Base-by-base conservation (phyloP, 371 early-diverging fungal species). In the Batrachochytrium dendrobatidis region DNA sequence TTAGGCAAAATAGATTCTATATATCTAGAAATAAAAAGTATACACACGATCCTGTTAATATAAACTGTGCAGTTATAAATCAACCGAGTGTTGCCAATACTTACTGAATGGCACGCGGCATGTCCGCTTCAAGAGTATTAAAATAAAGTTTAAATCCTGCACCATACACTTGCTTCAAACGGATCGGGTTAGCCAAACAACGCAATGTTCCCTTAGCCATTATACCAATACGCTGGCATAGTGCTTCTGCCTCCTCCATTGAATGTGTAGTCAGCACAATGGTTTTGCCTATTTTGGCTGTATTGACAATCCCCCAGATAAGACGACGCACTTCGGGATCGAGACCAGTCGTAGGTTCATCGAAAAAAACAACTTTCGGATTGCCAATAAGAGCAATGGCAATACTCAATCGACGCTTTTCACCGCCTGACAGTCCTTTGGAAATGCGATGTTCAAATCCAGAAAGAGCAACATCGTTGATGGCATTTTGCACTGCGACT, bases 161-260 rank as follows among this genome's bases (percentile, higher is more conserved):
- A 17, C 85, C 86, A 61, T 85, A 86, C 17, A 80, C 60, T 24
- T 80, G 66, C 68, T 86, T 85, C 44, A 86, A 73, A n/a, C 79
- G 75, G 26, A 78, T 63, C 45, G 74, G 81, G 30, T 71, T 69
- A 24, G 83, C 86, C 22, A 84, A 62, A 59, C 86, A 86, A n/a
- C 84, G 74, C 51, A 86, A 59, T 1, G 79, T 79, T 28, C 85
- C 86, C 55, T 87, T 80, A 48, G 86, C 82, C 81, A 85, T 84
- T 34, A 86, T 86, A 26, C 83, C 87, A 46, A 86, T 81, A 28
- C 76, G 59, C 20, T 70, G 68, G 51, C 72, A 71, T 15, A 70
- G 59, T 59, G 53, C 81, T 58, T 86, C 86, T 26, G 81, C 84
- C 62, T 86, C 85, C 54, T 85, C 85, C 84, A 84, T 84, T 12